Base-by-base conservation (phyloP, 2,329 filamentous ascomycete species). In the Daldinia eschscholtzii region DNA sequence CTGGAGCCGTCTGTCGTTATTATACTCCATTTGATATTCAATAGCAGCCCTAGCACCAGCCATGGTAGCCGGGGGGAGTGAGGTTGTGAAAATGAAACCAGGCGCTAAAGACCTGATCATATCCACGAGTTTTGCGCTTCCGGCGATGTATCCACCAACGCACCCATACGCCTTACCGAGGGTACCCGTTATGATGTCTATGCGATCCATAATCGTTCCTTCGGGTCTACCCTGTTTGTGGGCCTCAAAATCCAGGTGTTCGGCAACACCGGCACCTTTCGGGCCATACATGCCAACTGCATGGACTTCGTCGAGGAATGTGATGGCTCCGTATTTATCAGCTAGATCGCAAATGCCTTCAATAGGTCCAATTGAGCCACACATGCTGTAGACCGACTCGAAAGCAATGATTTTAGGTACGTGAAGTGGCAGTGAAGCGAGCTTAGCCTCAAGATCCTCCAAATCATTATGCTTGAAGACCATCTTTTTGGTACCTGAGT, bases 341-440 rank as follows among this genome's bases (percentile, higher is more conserved):
- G 96, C 95, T 61, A 99, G 84, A 79, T 99, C 94, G 80, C 95
- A 98, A 70, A 99, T 98, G 78, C 91, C 91, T 82, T 94, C 93
- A 74, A 99, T 99, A 0, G 96, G 96, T 0, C 94, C 96, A 79
- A 99, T 93, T 15, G 94, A 97, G 70, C 96, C 96, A 79, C 96
- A 99, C 96, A 99, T 99, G 84, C 94, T 97, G 84, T 99, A 99
- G 3, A 99, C 96, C 33, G 94, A 97, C 83, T 99, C 96, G 73
- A 98, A 99, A 2, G 96, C 96, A 73, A 99, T 99, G 73, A 99
- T 97, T 85, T 99, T 99, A 65, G 96, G 96, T 39, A 93, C 88
- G 68, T 96, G 87, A 0, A 92, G 83, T 0, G 95, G 94, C 46
- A 99, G 87, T 12, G 94, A 92, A 2, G 94, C 94, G 72, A 99